Conservation (phyloP, 75 land plant genomes). For the Picea glauca region DNA sequence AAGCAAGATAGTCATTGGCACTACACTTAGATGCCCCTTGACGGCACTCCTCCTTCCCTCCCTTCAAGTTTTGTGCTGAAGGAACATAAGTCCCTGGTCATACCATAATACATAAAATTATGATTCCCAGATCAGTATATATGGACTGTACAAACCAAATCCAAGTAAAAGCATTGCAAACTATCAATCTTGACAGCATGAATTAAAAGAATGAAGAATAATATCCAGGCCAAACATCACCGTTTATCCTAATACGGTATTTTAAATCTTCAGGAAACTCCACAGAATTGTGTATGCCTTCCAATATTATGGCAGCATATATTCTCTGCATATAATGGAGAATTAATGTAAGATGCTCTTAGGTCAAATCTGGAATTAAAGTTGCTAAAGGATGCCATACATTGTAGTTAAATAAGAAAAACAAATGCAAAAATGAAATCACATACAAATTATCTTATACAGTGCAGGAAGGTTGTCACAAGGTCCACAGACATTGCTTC, state of each 20-base stretch:
- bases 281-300: conserved; percentile 11
- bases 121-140: neutral
- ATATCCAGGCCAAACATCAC: conserved; percentile 6
- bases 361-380: neutral
- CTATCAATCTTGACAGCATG: neutral
- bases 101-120: neutral
- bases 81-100: conserved; percentile 30
- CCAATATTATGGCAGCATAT: conserved; percentile 25
- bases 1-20: conserved; percentile 25
- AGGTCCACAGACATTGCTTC: no score
- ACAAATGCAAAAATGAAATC: neutral
- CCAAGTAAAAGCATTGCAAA: neutral
- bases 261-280: conserved; percentile 23
- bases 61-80: conserved; percentile 12
- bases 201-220: neutral
- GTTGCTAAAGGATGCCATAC: neutral
- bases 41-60: conserved; percentile 20
- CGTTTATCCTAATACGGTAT: conserved; percentile 23
- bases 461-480: no score
- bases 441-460: neutral
- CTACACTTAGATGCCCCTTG: conserved; percentile 7
- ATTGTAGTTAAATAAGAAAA: neutral
- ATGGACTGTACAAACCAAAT: neutral
- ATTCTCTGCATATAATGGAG: conserved; percentile 13
- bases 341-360: neutral